These are phyloP conservation scores for Manihot esculenta DNA, from an alignment of 441 rosid species.

Conservation along the genomic window DNA sequence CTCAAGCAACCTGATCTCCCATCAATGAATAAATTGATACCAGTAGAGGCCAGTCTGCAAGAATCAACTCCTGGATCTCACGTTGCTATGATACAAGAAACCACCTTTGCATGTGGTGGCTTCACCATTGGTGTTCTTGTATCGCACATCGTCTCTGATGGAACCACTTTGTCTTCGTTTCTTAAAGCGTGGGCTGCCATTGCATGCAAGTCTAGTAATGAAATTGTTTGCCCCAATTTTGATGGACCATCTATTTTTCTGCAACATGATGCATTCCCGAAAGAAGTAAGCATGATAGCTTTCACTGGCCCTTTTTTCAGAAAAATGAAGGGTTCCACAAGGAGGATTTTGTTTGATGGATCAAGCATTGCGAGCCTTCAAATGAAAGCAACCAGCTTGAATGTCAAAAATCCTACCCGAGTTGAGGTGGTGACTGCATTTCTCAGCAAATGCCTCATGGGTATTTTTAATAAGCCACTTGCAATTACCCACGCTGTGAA, in stretches of 20 bases:
- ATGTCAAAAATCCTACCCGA: background rate
- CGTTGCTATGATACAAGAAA: constrained; percentile 11
- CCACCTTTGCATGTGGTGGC: constrained; percentile 30
- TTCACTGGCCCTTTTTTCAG: background rate
- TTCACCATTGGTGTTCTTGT: constrained; percentile 18
- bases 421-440: background rate
- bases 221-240: constrained; percentile 15
- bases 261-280: background rate
- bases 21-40: background rate
- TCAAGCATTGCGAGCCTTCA: background rate
- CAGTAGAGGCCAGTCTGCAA: background rate
- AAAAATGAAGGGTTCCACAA: background rate
- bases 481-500: background rate
- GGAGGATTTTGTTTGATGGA: constrained; percentile 17
- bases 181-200: constrained; percentile 25
- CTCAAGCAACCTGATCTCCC: background rate
- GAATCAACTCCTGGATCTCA: background rate
- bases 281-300: background rate
- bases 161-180: constrained; percentile 20
- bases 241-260: constrained; percentile 22
- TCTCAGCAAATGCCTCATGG: background rate
- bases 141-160: constrained; percentile 30
- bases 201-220: background rate
- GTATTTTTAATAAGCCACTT: background rate
- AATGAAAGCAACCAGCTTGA: background rate